Base-by-base conservation (phyloP, 164 flowering plant genomes). In the Liriodendron chinense region DNA sequence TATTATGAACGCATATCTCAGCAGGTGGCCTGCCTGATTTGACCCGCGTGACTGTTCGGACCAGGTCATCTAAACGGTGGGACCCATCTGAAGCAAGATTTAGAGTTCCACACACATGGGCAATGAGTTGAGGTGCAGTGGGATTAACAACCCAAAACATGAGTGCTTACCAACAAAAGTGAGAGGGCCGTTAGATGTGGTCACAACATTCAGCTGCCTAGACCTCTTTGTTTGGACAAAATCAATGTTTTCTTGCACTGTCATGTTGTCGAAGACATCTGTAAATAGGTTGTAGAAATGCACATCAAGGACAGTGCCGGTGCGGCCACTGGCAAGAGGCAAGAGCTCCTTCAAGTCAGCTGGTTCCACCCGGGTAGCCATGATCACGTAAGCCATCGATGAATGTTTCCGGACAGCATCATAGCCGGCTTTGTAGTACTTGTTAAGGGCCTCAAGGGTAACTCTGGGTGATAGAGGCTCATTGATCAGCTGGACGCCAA, bases 401-500 rank as follows among this genome's bases (percentile, higher is more conserved):
- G 91, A 82, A 79, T 89, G 84, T 66, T 79, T 86, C 9, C 94
- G 84, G 0, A 91, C 93, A 0, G 90, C 90, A 7, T 82, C 75
- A 48, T 89, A 89, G 14, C 89, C 95, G 3, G 83, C 87, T 23
- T 69, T 76, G 84, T 91, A 91, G 75, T 84, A 93, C 68, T 88
- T 88, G 77, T 28, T 80, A 23, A 91, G n/a, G 20, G 1, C 78
- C 6, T 88, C 86, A 1, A 89, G 62, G 14, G 90, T 20, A 0
- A 78, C 92, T 13, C 83, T 88, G 0, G 92, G 89, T 8, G 90
- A 43, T 9, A 49, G 62, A 2, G 97, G 97, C 78, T 93, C 95
- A 74, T 93, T 91, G 49, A 93, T 72, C 57, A 93, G 85, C 80
- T 93, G 89, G 20, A 90, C 84, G 43, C 92, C 97, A 47, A 77